Percentiles rank a stretch among this genome's conserved stretches.
These are phyloP conservation scores for Beauveria medogensis DNA, from an alignment of 2,329 filamentous ascomycete species.

Conservation along the genomic window DNA sequence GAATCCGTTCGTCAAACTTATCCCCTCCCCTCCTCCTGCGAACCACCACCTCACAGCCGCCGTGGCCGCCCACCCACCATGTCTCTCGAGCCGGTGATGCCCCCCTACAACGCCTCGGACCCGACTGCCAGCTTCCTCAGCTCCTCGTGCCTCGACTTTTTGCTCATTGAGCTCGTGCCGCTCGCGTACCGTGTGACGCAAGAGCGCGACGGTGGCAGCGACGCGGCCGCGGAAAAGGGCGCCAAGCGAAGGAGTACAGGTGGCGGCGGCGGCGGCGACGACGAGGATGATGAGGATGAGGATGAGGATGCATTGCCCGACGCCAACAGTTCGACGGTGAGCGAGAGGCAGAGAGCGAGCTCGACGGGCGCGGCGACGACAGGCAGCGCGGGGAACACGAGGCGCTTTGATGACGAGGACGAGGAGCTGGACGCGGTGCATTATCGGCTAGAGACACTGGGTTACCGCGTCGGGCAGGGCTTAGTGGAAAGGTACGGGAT, in stretches of 20 bases:
- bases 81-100: conserved; percentile 65
- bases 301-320: neutral
- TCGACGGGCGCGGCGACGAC: neutral
- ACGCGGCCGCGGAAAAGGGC: conserved; percentile 18
- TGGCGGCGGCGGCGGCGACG: conserved; percentile 10
- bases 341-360: neutral
- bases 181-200: conserved; percentile 81
- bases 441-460: conserved; percentile 72
- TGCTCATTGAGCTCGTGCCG: conserved; percentile 93
- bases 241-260: neutral
- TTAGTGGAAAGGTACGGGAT: conserved; percentile 71
- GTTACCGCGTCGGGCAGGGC: conserved; percentile 87
- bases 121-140: conserved; percentile 69
- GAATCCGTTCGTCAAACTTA: too few relatives aligned
- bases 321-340: conserved; percentile 3
- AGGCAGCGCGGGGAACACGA: neutral
- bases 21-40: too few relatives aligned
- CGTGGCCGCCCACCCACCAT: conserved; percentile 31
- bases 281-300: neutral
- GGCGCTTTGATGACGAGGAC: conserved; percentile 52
- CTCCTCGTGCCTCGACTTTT: conserved; percentile 82
- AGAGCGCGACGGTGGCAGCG: conserved; percentile 52
- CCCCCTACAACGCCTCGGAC: conserved; percentile 64
- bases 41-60: neutral
- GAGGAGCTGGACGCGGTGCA: conserved; percentile 80